phyloP scores from a whole-genome alignment of 441 rosid species.

The Erysimum cheiri region DNA sequence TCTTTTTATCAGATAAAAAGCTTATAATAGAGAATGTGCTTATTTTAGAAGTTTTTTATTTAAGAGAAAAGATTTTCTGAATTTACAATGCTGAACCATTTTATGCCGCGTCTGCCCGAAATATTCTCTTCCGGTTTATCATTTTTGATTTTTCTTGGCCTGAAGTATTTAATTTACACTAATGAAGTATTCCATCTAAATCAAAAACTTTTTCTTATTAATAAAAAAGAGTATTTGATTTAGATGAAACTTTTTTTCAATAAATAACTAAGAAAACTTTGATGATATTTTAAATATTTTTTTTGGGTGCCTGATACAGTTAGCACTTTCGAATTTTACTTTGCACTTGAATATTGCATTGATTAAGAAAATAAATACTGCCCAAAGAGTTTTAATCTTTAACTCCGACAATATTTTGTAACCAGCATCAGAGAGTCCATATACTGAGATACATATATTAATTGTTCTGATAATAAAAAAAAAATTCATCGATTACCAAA shows the following conservation, averaged over 20 bases:
- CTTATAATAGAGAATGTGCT: conserved; percentile 4
- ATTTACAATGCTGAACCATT: conserved; percentile 12
- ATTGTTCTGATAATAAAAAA: neutral
- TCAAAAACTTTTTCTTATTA: too few relatives aligned
- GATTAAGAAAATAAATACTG: neutral
- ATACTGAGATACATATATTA: neutral
- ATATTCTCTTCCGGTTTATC: conserved; percentile 13
- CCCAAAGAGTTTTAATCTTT: conserved; percentile 8
- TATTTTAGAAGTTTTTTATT: neutral
- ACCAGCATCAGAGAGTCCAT: too few relatives aligned
- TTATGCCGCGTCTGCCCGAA: neutral
- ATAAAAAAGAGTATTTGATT: neutral
- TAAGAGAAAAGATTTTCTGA: neutral
- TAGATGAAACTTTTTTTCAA: neutral
- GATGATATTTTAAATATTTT: neutral
- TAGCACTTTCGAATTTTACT: neutral
- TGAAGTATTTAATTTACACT: neutral
- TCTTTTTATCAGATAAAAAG: conserved; percentile 24
- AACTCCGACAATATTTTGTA: conserved; percentile 11
- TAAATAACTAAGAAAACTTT: neutral
- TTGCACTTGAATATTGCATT: neutral
- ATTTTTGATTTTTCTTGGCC: neutral
- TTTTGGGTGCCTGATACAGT: neutral
- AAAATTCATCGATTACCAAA: neutral
- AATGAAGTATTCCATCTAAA: too few relatives aligned